Percentiles rank a stretch among this genome's conserved stretches.
phyloP scores from a whole-genome alignment of 2,329 filamentous ascomycete species.

The Raffaelea arxii region DNA sequence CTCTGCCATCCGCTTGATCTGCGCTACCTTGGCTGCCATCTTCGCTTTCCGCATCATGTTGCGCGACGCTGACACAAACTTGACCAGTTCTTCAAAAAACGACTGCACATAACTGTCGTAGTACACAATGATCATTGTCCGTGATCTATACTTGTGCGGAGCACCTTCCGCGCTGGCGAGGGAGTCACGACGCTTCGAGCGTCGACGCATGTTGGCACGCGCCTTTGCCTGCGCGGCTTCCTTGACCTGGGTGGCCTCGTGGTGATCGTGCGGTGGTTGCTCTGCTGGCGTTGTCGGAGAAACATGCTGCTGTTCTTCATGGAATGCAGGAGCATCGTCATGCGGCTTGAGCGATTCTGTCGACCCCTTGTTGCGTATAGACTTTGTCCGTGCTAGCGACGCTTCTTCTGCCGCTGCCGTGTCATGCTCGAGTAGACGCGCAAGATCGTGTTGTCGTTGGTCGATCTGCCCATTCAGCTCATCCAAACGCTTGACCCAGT shows the following conservation, averaged over 20 bases:
- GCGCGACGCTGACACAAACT: conserved; percentile 67
- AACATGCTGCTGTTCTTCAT: not conserved
- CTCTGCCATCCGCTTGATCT: conserved; percentile 51
- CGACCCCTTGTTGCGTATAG: conserved; percentile 16
- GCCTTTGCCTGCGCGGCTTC: conserved; percentile 31
- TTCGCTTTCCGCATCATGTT: conserved; percentile 83
- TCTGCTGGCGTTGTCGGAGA: not conserved
- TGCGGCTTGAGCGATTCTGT: conserved; percentile 17
- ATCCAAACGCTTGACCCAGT: conserved; percentile 50
- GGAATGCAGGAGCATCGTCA: conserved; percentile 9
- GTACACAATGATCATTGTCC: conserved; percentile 76
- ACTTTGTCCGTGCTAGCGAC: conserved; percentile 14
- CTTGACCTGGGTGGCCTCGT: conserved; percentile 4
- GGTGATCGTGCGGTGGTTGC: not conserved
- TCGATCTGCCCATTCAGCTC: conserved; percentile 52
- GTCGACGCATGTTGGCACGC: conserved; percentile 38
- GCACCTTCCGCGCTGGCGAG: conserved; percentile 38
- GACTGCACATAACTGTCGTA: conserved; percentile 84
- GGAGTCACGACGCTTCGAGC: conserved; percentile 37
- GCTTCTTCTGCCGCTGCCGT: conserved; percentile 12
- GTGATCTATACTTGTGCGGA: conserved; percentile 52
- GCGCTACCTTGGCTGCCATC: conserved; percentile 66
- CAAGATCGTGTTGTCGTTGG: conserved; percentile 51
- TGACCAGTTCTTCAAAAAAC: conserved; percentile 73
- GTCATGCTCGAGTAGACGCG: conserved; percentile 22